Evolutionary conservation across 352 stramenopile species (phyloP).

Genomic region (Globisporangium spinosum): DNA sequence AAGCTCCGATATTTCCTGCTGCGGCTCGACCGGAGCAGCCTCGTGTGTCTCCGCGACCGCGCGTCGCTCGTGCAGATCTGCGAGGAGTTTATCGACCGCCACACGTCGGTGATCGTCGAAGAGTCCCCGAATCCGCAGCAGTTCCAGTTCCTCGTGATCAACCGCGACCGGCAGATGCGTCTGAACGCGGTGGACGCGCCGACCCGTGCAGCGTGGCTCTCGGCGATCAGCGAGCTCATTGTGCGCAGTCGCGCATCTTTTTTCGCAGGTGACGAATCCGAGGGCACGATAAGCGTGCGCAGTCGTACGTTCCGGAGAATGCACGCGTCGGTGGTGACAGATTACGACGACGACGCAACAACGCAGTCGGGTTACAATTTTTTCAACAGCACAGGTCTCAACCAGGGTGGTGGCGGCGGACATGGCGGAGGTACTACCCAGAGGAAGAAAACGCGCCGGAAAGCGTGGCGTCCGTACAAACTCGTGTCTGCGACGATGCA

Average conservation of each 20-base stretch:
- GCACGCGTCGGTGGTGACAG: constrained; percentile 34
- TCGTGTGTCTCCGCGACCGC: constrained; percentile 74
- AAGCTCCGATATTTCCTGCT: constrained; percentile 85
- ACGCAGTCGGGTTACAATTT: constrained; percentile 15
- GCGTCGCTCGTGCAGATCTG: constrained; percentile 66
- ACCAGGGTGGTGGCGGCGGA: constrained; percentile 18
- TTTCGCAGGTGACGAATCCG: constrained; percentile 67
- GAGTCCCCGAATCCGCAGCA: constrained; percentile 60
- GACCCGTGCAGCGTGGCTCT: constrained; percentile 62
- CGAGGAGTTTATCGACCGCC: constrained; percentile 68
- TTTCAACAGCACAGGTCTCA: neutral
- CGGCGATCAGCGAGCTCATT: constrained; percentile 77
- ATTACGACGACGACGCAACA: constrained; percentile 47
- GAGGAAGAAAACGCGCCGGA: constrained; percentile 24
- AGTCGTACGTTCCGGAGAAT: constrained; percentile 48
- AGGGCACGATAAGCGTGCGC: constrained; percentile 38
- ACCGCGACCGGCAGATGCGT: constrained; percentile 56
- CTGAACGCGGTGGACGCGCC: constrained; percentile 68
- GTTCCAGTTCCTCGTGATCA: constrained; percentile 82
- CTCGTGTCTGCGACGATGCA: constrained; percentile 79
- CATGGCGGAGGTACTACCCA: neutral
- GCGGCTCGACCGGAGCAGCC: constrained; percentile 55
- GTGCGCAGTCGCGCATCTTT: constrained; percentile 75
- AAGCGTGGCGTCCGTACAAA: constrained; percentile 71
- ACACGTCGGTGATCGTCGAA: constrained; percentile 68